Percentiles rank a stretch among this genome's conserved stretches.
phyloP scores from a whole-genome alignment of 306 rosid genomes.

The Hippophae tibetana region DNA sequence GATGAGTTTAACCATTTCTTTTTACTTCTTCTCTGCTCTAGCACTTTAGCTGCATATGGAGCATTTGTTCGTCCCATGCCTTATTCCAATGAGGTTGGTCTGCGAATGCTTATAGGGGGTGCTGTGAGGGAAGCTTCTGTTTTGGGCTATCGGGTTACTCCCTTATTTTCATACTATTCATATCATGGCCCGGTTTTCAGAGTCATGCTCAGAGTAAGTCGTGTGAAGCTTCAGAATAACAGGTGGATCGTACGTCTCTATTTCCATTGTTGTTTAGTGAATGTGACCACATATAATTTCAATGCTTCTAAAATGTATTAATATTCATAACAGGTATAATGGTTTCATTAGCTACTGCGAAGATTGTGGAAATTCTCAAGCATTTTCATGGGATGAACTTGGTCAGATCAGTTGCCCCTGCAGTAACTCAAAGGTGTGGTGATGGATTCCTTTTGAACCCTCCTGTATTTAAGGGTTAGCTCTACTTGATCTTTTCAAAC shows the following conservation, averaged over 20 bases:
- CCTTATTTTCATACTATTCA: constrained; percentile 73
- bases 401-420: constrained; percentile 71
- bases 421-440: constrained; percentile 43
- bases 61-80: constrained; percentile 85
- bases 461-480: background rate
- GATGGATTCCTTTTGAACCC: constrained; percentile 9
- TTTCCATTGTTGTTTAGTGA: constrained; percentile 1
- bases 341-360: constrained; percentile 66
- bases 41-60: constrained; percentile 94
- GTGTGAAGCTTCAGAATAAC: constrained; percentile 58
- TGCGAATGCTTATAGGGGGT: constrained; percentile 97
- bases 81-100: constrained; percentile 76
- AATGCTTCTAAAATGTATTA: constrained; percentile 2
- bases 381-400: constrained; percentile 64
- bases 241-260: constrained; percentile 30
- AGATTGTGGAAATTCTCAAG: constrained; percentile 68
- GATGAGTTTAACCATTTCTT: background rate
- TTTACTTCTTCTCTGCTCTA: constrained; percentile 9
- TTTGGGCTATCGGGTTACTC: constrained; percentile 64
- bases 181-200: constrained; percentile 87
- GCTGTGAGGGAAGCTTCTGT: constrained; percentile 76
- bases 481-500: constrained; percentile 3
- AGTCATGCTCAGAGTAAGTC: constrained; percentile 67
- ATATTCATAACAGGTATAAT: constrained; percentile 39
- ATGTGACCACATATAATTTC: background rate